These are phyloP conservation scores for Pythium dissimile DNA, from an alignment of 352 stramenopile genomes.

Conservation along the genomic window DNA sequence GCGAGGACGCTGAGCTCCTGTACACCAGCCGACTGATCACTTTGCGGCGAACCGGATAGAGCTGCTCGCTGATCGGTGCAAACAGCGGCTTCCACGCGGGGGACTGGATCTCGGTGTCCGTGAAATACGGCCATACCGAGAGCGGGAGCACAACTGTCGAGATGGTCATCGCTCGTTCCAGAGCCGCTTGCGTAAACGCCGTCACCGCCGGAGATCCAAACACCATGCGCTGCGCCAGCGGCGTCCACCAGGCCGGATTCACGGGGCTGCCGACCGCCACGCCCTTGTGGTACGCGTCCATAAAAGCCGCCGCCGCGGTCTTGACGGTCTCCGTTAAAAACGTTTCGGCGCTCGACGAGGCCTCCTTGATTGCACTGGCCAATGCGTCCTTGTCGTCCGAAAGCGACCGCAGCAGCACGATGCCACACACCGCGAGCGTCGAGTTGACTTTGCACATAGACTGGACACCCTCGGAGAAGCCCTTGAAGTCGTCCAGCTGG, in stretches of 20 bases:
- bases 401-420: not conserved
- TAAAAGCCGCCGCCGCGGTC: not conserved
- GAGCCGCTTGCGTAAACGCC: not conserved
- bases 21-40: not conserved
- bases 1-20: not conserved
- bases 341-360: not conserved
- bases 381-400: not conserved
- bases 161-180: not conserved
- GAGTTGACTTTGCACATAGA: not conserved
- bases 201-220: not conserved
- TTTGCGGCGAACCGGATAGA: not conserved
- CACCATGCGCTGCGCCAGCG: not conserved
- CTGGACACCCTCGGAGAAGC: not conserved
- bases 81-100: not conserved
- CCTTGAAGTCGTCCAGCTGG: not conserved
- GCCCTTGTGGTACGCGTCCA: not conserved
- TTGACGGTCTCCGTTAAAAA: not conserved
- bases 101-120: not conserved
- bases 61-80: not conserved
- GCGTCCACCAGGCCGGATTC: not conserved
- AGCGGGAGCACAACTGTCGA: not conserved
- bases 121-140: slow-evolving; percentile 4
- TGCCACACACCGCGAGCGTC: not conserved
- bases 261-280: not conserved
- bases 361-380: not conserved